Percentiles rank a stretch among this genome's conserved stretches.
Evolutionary conservation across 768 basidiomycete genomes (phyloP).

Genomic region (Boletus subparvulus): DNA sequence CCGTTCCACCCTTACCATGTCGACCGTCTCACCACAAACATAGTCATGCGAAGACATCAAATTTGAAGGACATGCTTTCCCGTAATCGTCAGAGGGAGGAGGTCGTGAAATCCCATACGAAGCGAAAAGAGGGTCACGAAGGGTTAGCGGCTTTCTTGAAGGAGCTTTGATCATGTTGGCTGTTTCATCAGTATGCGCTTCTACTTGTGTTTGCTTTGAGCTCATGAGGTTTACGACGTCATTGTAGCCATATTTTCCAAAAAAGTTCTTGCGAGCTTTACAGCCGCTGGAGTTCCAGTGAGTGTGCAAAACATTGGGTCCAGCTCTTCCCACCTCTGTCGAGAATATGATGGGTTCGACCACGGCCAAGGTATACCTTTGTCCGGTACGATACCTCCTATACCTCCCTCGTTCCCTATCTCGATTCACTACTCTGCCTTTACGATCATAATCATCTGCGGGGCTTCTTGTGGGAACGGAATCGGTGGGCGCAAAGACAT

Average conservation of each 20-base stretch:
- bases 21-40: slow-evolving; percentile 44
- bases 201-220: background rate
- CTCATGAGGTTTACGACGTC: background rate
- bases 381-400: background rate
- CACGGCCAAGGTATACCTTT: background rate
- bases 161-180: slow-evolving; percentile 11
- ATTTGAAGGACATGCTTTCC: slow-evolving; percentile 62
- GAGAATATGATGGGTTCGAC: background rate
- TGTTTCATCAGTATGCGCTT: background rate
- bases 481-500: background rate
- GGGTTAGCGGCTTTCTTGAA: slow-evolving; percentile 54
- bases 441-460: too few species aligned
- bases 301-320: background rate
- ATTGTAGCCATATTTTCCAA: background rate
- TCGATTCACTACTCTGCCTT: background rate
- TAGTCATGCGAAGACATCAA: slow-evolving; percentile 35
- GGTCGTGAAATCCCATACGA: slow-evolving; percentile 21
- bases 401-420: background rate
- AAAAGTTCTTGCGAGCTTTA: too few species aligned
- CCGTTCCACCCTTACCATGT: background rate
- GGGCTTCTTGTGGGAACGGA: background rate
- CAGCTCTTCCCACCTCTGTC: background rate
- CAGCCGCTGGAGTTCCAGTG: background rate
- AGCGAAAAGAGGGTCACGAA: slow-evolving; percentile 26
- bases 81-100: slow-evolving; percentile 53